These are phyloP conservation scores for Phytomonas sp. DNA, from an alignment of 208 protist species.

Conservation along the genomic window DNA sequence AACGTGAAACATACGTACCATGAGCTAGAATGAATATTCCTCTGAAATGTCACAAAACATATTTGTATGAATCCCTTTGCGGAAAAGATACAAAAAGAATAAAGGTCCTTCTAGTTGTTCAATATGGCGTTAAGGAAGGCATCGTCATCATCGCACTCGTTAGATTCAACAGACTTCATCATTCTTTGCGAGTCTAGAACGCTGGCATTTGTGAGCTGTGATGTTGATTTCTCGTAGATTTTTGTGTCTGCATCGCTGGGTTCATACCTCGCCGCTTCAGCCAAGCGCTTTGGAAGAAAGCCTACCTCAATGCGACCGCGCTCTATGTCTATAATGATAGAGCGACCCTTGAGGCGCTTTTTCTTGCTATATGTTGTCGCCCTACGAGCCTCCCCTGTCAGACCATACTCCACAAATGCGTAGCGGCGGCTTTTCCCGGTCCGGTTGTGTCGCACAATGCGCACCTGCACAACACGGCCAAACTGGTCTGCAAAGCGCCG, in stretches of 20 bases:
- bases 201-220: not conserved
- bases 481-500: conserved; percentile 80
- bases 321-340: conserved; percentile 64
- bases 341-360: conserved; percentile 51
- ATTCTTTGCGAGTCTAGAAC: not conserved
- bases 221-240: not conserved
- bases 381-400: conserved; percentile 51
- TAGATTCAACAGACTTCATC: not conserved
- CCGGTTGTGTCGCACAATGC: conserved; percentile 47
- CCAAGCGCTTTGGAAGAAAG: conserved; percentile 64
- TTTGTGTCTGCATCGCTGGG: not conserved
- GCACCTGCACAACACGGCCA: conserved; percentile 56
- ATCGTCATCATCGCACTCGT: conserved; percentile 28
- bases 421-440: conserved; percentile 63
- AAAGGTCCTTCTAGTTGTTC: conserved; percentile 18
- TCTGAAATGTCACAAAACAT: not conserved
- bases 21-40: not conserved
- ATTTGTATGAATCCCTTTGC: not conserved
- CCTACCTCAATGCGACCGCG: conserved; percentile 42
- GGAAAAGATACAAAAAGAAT: not conserved
- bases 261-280: conserved; percentile 12
- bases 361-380: conserved; percentile 42
- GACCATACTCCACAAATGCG: conserved; percentile 76
- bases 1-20: not conserved
- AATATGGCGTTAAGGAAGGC: conserved; percentile 59